These are phyloP conservation scores for Xerocomellus amylosporus DNA, from an alignment of 768 basidiomycete genomes.

Conservation along the genomic window DNA sequence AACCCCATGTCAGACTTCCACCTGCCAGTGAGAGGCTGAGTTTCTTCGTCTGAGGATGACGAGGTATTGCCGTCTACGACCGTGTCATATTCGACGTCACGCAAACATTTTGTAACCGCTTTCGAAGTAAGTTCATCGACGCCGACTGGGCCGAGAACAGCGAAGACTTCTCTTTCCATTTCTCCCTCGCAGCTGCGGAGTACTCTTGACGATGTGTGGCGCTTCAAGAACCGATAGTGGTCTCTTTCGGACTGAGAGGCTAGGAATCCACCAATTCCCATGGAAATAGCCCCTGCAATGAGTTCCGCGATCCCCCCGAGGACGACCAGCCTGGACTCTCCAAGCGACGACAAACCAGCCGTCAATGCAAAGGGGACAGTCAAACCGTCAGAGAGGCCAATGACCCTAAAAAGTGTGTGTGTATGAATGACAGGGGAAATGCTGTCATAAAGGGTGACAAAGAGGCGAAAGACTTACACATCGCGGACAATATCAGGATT, in stretches of 20 bases:
- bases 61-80: conserved; percentile 14
- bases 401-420: conserved; percentile 50
- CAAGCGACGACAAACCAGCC: conserved; percentile 85
- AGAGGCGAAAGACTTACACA: conserved; percentile 49
- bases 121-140: conserved; percentile 80
- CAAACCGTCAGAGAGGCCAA: conserved; percentile 86
- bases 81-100: conserved; percentile 58
- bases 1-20: conserved; percentile 83
- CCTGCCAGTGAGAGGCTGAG: conserved; percentile 46
- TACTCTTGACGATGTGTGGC: conserved; percentile 79
- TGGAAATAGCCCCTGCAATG: conserved; percentile 93
- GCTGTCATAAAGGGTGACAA: not conserved
- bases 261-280: conserved; percentile 98
- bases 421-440: conserved; percentile 1
- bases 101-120: conserved; percentile 72
- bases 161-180: conserved; percentile 93
- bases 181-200: conserved; percentile 86
- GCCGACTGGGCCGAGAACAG: conserved; percentile 84
- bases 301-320: conserved; percentile 94
- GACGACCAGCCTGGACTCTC: conserved; percentile 87
- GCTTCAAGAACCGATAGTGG: conserved; percentile 80
- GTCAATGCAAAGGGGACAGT: conserved; percentile 92
- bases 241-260: conserved; percentile 97
- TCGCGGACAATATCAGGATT: conserved; percentile 88
- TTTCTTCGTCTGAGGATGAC: conserved; percentile 50